Evolutionary conservation across 2,329 filamentous ascomycete species (phyloP).

Genomic region (Aspergillus fumigatus): DNA sequence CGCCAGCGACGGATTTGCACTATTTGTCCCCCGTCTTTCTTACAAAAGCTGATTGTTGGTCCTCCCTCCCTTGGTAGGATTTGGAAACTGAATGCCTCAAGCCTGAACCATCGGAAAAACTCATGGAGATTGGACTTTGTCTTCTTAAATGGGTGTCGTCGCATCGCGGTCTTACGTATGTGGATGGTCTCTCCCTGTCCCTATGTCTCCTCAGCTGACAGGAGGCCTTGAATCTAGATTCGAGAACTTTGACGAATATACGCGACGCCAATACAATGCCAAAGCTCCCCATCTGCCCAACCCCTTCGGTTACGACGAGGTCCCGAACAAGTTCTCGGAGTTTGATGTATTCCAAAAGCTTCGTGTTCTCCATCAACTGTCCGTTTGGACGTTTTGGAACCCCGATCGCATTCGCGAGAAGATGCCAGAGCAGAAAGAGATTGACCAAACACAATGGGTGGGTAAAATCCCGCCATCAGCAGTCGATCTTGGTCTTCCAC

Average conservation of each 20-base stretch:
- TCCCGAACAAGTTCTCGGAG: constrained; percentile 67
- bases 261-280: constrained; percentile 78
- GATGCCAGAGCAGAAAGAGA: constrained; percentile 77
- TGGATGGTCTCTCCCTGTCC: constrained; percentile 15
- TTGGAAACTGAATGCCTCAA: constrained; percentile 85
- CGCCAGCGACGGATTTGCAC: background rate
- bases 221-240: constrained; percentile 47
- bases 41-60: constrained; percentile 8
- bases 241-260: constrained; percentile 90
- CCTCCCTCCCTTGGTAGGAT: constrained; percentile 56
- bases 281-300: constrained; percentile 70
- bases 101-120: constrained; percentile 63
- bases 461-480: constrained; percentile 23
- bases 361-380: constrained; percentile 76
- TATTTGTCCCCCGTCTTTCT: background rate
- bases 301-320: constrained; percentile 76
- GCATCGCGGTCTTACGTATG: constrained; percentile 85
- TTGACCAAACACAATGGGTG: constrained; percentile 81
- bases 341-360: constrained; percentile 82
- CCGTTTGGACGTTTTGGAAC: constrained; percentile 82
- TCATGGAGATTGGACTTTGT: constrained; percentile 77
- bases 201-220: constrained; percentile 4
- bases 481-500: background rate
- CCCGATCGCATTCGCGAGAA: constrained; percentile 80
- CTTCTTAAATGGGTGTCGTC: constrained; percentile 92